Conservation (phyloP, 768 basidiomycete species). For the Mycena chlorophos region DNA sequence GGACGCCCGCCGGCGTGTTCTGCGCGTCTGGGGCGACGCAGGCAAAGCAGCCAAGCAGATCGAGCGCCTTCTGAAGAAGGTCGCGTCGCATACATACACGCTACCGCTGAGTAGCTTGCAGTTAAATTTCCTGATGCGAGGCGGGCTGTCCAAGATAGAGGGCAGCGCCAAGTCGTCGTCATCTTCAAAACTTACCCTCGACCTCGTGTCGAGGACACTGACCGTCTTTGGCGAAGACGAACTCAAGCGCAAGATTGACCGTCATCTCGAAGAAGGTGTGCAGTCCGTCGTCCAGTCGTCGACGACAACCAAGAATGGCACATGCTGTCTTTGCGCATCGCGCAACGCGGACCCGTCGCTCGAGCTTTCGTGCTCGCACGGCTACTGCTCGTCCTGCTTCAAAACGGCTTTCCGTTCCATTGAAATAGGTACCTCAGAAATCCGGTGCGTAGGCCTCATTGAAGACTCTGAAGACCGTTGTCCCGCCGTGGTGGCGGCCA, state of each 20-base stretch:
- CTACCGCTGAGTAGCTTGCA: background rate
- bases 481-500: slow-evolving; percentile 3
- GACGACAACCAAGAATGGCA: background rate
- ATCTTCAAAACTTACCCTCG: slow-evolving; percentile 11
- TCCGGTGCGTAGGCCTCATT: slow-evolving; percentile 6
- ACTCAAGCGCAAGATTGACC: slow-evolving; percentile 5
- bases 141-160: slow-evolving; percentile 2
- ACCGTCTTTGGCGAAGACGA: slow-evolving; percentile 14
- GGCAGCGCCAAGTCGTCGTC: slow-evolving; percentile 9
- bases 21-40: slow-evolving; percentile 18
- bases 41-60: slow-evolving; percentile 11
- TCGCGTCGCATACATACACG: slow-evolving; percentile 11
- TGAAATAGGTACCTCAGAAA: slow-evolving; percentile 1
- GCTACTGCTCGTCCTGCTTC: slow-evolving; percentile 14
- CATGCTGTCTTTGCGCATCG: slow-evolving; percentile 12
- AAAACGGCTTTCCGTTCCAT: slow-evolving; percentile 7
- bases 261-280: no score
- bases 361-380: slow-evolving; percentile 15
- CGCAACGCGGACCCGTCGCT: background rate
- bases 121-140: slow-evolving; percentile 2
- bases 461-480: slow-evolving; percentile 1
- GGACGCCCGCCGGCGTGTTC: slow-evolving; percentile 8
- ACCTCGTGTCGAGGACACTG: slow-evolving; percentile 1
- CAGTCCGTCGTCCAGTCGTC: slow-evolving; percentile 1
- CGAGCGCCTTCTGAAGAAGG: slow-evolving; percentile 7